These are phyloP conservation scores for Plasmodium vinckei DNA, from an alignment of 169 alveolate species.

Conservation along the genomic window DNA sequence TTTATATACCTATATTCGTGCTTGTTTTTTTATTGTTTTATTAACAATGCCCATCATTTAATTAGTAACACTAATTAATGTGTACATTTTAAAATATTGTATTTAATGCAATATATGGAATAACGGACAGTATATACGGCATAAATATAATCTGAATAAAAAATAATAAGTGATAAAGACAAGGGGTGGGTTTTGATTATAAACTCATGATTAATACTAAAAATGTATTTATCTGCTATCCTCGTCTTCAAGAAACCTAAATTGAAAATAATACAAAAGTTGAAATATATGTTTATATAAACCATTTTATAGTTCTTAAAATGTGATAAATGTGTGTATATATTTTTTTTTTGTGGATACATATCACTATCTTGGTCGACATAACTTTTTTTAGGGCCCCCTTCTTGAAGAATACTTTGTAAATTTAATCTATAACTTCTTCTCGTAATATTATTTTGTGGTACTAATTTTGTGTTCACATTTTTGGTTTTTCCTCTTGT, in stretches of 20 bases:
- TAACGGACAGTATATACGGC: too few species aligned
- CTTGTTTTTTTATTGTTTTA: too few species aligned
- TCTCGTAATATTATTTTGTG: slow-evolving; percentile 16
- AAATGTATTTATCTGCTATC: too few species aligned
- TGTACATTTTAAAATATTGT: too few species aligned
- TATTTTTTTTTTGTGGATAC: slow-evolving; percentile 24
- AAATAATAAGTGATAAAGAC: too few species aligned
- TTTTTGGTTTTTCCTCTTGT: not conserved
- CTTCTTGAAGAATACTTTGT: slow-evolving; percentile 25
- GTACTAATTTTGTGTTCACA: not conserved
- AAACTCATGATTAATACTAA: too few species aligned
- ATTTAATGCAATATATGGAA: too few species aligned
- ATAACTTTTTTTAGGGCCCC: slow-evolving; percentile 8
- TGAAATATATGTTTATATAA: not conserved
- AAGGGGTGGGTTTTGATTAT: too few species aligned
- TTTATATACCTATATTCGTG: too few species aligned
- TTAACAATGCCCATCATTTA: too few species aligned
- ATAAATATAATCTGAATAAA: too few species aligned
- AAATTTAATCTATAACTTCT: slow-evolving; percentile 51
- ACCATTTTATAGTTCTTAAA: not conserved
- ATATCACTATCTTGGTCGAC: slow-evolving; percentile 46
- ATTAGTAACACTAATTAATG: too few species aligned
- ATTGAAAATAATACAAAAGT: not conserved
- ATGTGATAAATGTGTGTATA: not conserved
- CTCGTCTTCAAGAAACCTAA: slow-evolving; percentile 24